Evolutionary conservation across 305 asterid genomes (phyloP).

Genomic region (Fraxinus sp.): DNA sequence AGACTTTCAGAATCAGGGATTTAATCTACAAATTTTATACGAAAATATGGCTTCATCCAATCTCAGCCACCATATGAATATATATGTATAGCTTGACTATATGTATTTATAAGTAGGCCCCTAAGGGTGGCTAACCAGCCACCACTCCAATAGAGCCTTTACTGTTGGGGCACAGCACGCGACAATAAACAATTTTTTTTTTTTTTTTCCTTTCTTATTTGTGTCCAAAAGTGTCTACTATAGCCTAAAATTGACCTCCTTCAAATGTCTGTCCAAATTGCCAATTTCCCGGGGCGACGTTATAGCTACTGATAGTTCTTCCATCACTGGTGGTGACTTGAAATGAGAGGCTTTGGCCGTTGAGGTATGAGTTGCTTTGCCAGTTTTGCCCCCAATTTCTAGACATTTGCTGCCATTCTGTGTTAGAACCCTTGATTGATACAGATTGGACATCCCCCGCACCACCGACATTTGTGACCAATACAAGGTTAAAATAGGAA

Average conservation of each 20-base stretch:
- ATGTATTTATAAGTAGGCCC: slow-evolving; percentile 22
- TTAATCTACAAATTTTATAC: slow-evolving; percentile 14
- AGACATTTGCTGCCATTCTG: slow-evolving; percentile 41
- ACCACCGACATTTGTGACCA: slow-evolving; percentile 47
- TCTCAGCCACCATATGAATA: slow-evolving; percentile 23
- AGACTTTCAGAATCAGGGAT: slow-evolving; percentile 13
- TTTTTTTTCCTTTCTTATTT: neutral
- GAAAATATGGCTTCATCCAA: slow-evolving; percentile 22
- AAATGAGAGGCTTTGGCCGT: slow-evolving; percentile 46
- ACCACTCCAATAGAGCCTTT: slow-evolving; percentile 59
- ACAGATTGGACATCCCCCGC: slow-evolving; percentile 42
- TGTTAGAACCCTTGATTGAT: slow-evolving; percentile 40
- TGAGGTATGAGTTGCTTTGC: slow-evolving; percentile 42
- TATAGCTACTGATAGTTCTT: slow-evolving; percentile 26
- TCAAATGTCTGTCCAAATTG: slow-evolving; percentile 44
- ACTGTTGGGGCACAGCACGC: neutral
- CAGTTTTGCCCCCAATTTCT: slow-evolving; percentile 55
- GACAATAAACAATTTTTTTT: neutral
- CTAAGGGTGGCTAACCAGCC: slow-evolving; percentile 60
- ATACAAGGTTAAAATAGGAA: slow-evolving; percentile 36
- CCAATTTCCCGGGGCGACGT: slow-evolving; percentile 39
- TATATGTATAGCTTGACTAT: neutral
- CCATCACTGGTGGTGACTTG: slow-evolving; percentile 38
- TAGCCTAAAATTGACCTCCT: slow-evolving; percentile 38
- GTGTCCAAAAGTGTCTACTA: neutral